Conservation (phyloP, 192 early-diverging fungal species). For the Gaertneriomyces sp. region DNA sequence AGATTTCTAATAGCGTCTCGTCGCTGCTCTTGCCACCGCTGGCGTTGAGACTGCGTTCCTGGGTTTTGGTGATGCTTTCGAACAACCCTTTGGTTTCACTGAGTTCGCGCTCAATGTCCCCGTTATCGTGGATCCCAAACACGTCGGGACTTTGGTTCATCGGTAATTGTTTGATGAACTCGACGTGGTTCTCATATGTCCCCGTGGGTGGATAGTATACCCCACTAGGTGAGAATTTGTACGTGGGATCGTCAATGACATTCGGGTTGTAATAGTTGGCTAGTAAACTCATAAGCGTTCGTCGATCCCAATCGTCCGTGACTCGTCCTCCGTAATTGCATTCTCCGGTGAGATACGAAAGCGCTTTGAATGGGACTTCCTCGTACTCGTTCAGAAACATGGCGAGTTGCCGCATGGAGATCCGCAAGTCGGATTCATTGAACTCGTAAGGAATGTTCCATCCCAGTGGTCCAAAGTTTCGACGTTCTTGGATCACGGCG, state of each 20-base stretch:
- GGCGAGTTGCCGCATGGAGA: constrained; percentile 59
- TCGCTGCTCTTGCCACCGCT: constrained; percentile 52
- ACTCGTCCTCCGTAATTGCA: constrained; percentile 67
- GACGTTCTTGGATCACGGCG: constrained; percentile 59
- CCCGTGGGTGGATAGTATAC: constrained; percentile 53
- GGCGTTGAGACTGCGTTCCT: constrained; percentile 37
- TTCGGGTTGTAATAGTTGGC: constrained; percentile 51
- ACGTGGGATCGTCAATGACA: constrained; percentile 50
- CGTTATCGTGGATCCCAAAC: constrained; percentile 70
- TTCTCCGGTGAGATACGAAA: constrained; percentile 59
- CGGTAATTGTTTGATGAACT: constrained; percentile 55
- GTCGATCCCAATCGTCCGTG: constrained; percentile 65
- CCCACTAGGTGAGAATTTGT: constrained; percentile 56
- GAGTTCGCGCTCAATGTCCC: constrained; percentile 63
- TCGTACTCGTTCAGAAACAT: constrained; percentile 62
- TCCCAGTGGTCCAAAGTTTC: constrained; percentile 63
- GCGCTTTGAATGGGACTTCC: constrained; percentile 59
- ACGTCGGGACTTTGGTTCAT: constrained; percentile 60
- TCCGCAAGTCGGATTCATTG: constrained; percentile 62
- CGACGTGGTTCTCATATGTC: constrained; percentile 52
- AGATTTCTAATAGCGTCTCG: constrained; percentile 57
- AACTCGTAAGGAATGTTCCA: constrained; percentile 72
- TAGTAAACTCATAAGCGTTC: constrained; percentile 57
- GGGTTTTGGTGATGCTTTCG: constrained; percentile 55
- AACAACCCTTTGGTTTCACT: constrained; percentile 55